Evolutionary conservation across 768 basidiomycete genomes (phyloP), one percentile per base, ranked within the genome.

Genomic region (Tulasnella sp.): DNA sequence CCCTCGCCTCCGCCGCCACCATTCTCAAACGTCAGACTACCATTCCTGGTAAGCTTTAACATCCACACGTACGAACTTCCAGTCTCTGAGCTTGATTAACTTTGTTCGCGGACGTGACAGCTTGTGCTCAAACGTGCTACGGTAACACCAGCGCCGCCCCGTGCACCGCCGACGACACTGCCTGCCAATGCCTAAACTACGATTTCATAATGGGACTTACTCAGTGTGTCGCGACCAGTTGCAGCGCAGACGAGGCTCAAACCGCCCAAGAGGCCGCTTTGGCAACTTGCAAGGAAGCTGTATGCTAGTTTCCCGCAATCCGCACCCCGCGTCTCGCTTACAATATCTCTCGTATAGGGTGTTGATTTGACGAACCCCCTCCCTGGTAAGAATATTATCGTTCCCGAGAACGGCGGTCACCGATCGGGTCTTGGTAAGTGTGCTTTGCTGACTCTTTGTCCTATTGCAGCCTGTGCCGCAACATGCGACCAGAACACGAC

Each of bases 401-500:
- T 12, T 31, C 9, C 18, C n/a, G 3, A 34, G 64, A 31, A 5
- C 14, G n/a, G n/a, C n/a, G n/a, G 9, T 14, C 6, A 69, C 34
- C 18, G 34, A 28, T 22, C 64, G 12, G 14, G 8, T 20, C 11
- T 28, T 69, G 64, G 1, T 69, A 24, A 28, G 4, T 60, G 58
- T 18, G 18, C 58, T 24, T 28, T 60, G 37, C 37, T 37, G 37
- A 8, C 60, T 31, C 16, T 50, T 7, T 11, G 22, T n/a, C 3
- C 54, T 5, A n/a, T 54, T 7, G 54, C 24, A 81, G 80, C 44
- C 41, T 81, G 80, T 31, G 44, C 76, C 0, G 24, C 34, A 1
- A 0, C 79, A 4, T 81, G 80, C 78, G 31, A 31, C 1, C n/a
- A 18, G 3, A n/a, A 11, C 3, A 41, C 37, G 5, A 14, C 86